Evolutionary conservation across 164 flowering plant genomes (phyloP).

Genomic region (Vitis rupestris): DNA sequence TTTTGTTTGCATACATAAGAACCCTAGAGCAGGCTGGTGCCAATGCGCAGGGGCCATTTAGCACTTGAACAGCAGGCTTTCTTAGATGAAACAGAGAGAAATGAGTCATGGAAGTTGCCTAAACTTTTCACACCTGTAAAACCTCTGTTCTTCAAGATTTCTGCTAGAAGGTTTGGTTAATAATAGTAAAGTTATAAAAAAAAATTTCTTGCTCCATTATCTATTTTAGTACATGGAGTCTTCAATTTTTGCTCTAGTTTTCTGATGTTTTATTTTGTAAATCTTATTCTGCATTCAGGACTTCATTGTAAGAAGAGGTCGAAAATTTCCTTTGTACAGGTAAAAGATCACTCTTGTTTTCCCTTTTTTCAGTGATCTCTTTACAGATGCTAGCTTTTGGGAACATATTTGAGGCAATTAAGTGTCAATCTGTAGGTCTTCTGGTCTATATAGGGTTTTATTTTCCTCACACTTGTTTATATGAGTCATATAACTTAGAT

Average conservation of each 20-base stretch:
- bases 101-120: neutral
- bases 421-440: too few relatives aligned
- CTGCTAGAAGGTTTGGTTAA: neutral
- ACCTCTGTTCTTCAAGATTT: neutral
- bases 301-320: conserved; percentile 83
- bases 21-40: too few relatives aligned
- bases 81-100: neutral
- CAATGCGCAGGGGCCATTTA: too few relatives aligned
- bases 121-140: neutral
- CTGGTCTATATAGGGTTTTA: too few relatives aligned
- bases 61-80: neutral
- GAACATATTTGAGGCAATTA: too few relatives aligned
- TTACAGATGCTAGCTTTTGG: neutral
- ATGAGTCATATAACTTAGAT: too few relatives aligned
- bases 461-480: too few relatives aligned
- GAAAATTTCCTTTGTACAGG: conserved; percentile 86
- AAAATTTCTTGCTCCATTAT: neutral
- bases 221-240: neutral
- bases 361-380: neutral
- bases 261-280: neutral
- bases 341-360: conserved; percentile 17
- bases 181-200: neutral
- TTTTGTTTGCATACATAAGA: too few relatives aligned
- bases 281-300: conserved; percentile 47
- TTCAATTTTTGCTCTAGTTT: neutral